Base-by-base conservation (phyloP, 805 yeast genomes). In the Saccharomycopsis lassenensis region DNA sequence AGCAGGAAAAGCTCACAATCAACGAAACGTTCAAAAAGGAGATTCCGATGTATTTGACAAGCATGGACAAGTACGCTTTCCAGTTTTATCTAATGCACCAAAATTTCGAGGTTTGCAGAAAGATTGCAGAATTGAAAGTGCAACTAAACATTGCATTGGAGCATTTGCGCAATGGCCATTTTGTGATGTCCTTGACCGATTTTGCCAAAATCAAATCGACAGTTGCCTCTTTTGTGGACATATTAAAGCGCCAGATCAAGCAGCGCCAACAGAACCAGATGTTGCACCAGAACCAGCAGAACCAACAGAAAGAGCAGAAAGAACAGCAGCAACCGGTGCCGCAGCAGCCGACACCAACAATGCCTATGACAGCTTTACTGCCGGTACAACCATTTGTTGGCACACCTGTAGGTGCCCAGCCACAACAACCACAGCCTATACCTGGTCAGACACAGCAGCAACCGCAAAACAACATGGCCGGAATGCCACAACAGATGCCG, bases 81-180 rank as follows among this genome's bases (percentile, higher is more conserved):
- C 43, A 35, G 19, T 35, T 35, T 24, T 33, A 33, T 33, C 25
- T 27, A 7, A 24, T 38, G 4, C 28, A 25, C n/a, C 29, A 34
- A 21, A 21, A 33, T 25, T 23, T 26, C 3, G 42, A 34, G 3
- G 36, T 33, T 5, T 18, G 30, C 18, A 35, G 29, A 16, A 23
- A 27, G 11, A 31, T 39, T 23, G 23, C 32, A 17, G 39, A 35
- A 15, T 35, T 39, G 10, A 30, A 31, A 32, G 69, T 72, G 47
- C 72, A 73, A 40, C 61, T 73, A 5, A 58, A 69, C 7, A 52
- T 78, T 4, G 56, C 70, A 1, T 55, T 77, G 18, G 89, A 80
- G 48, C 77, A 85, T 0, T 83, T 78, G 2, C 57, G 65, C 4
- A 63, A 56, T 39, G 46, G 53, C 29, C 32, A 22, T 7, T 35